These are phyloP conservation scores for Sclerotinia nivalis DNA, from an alignment of 2,329 filamentous ascomycete genomes.

Conservation along the genomic window DNA sequence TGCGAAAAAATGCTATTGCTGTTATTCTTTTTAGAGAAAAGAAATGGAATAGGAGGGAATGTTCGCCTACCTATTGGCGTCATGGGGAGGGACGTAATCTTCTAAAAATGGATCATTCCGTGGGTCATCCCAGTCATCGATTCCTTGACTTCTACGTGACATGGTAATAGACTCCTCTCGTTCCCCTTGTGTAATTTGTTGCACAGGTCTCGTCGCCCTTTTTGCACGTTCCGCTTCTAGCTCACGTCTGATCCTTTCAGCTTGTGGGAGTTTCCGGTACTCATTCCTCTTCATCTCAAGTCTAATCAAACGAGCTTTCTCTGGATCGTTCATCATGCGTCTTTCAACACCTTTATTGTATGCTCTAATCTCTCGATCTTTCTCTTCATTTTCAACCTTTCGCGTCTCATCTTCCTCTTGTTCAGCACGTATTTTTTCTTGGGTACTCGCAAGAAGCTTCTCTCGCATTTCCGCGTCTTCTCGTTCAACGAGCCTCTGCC, in stretches of 20 bases:
- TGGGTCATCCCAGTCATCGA: conserved; percentile 9
- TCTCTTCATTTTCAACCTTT: not conserved
- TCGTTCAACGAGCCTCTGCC: not conserved
- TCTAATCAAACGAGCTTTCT: not conserved
- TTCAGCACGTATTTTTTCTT: not conserved
- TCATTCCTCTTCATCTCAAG: not conserved
- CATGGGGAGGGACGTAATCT: not conserved
- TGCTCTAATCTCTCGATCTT: not conserved
- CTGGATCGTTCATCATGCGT: not conserved
- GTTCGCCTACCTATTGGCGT: conserved; percentile 25
- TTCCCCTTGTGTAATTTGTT: conserved; percentile 24
- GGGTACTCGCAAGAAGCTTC: too few relatives aligned
- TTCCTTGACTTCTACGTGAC: conserved; percentile 20
- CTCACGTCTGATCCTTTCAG: not conserved
- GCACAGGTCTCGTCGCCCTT: conserved; percentile 25
- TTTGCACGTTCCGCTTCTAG: conserved; percentile 5
- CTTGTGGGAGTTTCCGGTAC: not conserved
- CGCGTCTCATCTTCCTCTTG: not conserved
- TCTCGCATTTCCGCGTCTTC: not conserved
- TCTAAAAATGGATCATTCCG: conserved; percentile 3
- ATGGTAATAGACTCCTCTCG: conserved; percentile 22
- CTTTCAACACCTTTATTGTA: not conserved
- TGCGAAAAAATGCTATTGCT: not conserved
- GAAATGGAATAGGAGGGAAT: not conserved
- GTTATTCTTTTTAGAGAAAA: conserved; percentile 15